Base-by-base conservation (phyloP, 116 monocot species). In the Phalaenopsis hybrid region DNA sequence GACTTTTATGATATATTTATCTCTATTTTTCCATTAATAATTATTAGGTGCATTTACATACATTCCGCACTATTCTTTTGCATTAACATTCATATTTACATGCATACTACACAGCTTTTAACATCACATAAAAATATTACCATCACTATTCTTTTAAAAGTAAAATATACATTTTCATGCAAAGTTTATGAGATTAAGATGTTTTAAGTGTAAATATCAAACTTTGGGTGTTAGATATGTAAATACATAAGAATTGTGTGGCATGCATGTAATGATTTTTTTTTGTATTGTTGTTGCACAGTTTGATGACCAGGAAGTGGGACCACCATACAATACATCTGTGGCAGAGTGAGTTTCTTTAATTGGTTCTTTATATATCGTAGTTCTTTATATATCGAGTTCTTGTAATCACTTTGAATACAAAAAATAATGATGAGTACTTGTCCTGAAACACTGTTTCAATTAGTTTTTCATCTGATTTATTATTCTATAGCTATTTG, bases 241-340 rank as follows among this genome's bases (percentile, higher is more conserved):
- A 37, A 37, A 37, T 37, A 37, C 0, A 37, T 37, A 37, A 37
- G 37, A 37, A 37, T 37, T 37, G 37, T 37, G 0, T 37, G 37
- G 0, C 37, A 37, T 37, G 37, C 37, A 37, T 37, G 37, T 37
- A 37, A 37, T 51, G 28, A 20, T 77, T 17, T 18, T 51, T 77
- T 1, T 78, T 70, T n/a, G 28, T 25, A 34, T 65, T 21, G 45
- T 78, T 34, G 68, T 58, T 77, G 41, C 44, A 16, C 87, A 90
- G 90, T 75, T 83, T 18, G 37, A 63, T 55, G 84, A 81, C 33
- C 85, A 85, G 67, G 79, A 81, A 78, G 75, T 31, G 23, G 90
- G 90, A 34, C 88, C 90, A 28, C 90, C 90, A 25, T 84, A 80
- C 81, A 88, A 84, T 75, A 85, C 80, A 48, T 84, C 88, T 25